Percentiles rank a stretch among this genome's conserved stretches.
These are phyloP conservation scores for Parietaria judaica DNA, from an alignment of 306 rosid genomes.

Conservation along the genomic window DNA sequence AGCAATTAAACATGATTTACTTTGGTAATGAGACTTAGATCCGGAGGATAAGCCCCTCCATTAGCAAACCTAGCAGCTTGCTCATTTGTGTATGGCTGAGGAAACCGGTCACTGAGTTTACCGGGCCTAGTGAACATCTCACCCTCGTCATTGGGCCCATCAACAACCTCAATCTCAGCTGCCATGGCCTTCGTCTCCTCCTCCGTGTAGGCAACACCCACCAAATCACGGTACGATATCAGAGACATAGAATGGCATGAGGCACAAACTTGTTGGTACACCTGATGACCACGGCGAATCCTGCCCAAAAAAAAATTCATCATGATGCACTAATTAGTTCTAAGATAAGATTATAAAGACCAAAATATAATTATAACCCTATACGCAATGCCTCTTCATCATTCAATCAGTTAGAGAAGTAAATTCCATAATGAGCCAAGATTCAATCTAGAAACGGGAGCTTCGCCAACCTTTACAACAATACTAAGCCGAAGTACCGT, in stretches of 20 bases:
- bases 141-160: constrained; percentile 99
- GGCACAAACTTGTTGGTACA: constrained; percentile 86
- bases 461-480: too few relatives aligned
- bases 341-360: background rate
- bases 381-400: background rate
- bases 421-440: too few relatives aligned
- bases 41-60: constrained; percentile 99
- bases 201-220: constrained; percentile 95
- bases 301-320: constrained; percentile 43
- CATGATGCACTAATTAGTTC: constrained; percentile 11
- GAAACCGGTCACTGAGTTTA: constrained; percentile 94
- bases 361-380: background rate
- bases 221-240: constrained; percentile 96
- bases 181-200: constrained; percentile 98
- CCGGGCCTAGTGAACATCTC: constrained; percentile 99
- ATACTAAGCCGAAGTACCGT: too few relatives aligned
- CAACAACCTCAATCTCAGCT: constrained; percentile 95
- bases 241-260: constrained; percentile 98
- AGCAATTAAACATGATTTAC: constrained; percentile 39
- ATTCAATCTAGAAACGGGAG: too few relatives aligned
- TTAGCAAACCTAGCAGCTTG: constrained; percentile 99
- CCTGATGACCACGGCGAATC: constrained; percentile 99
- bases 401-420: background rate
- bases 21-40: constrained; percentile 90
- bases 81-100: constrained; percentile 86